Conservation (phyloP, 139 green algal genomes). For the Chlorella ohadii region DNA sequence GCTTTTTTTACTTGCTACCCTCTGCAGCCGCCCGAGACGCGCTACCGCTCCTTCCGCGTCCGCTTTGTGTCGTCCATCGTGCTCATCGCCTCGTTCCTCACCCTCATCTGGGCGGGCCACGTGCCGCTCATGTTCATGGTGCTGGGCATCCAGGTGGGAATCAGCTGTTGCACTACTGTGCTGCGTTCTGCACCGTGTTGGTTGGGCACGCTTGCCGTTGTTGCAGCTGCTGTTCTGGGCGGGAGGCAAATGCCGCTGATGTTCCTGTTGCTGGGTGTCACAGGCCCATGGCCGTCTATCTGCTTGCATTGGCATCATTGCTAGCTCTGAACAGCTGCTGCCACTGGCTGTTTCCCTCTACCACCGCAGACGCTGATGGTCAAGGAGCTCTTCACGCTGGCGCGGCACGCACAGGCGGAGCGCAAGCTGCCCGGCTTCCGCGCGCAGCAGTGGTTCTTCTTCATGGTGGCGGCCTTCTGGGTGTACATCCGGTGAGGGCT, state of each 20-base stretch:
- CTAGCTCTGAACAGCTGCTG: too few species aligned
- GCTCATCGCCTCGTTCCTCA: slow-evolving; percentile 79
- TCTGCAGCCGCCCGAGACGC: not conserved
- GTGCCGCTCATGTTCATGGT: slow-evolving; percentile 88
- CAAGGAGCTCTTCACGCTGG: slow-evolving; percentile 85
- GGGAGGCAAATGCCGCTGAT: too few species aligned
- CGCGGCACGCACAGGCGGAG: slow-evolving; percentile 69
- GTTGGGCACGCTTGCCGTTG: not conserved
- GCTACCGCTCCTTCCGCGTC: slow-evolving; percentile 67
- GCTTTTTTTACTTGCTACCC: too few species aligned
- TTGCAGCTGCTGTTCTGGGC: too few species aligned
- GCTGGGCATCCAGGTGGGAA: slow-evolving; percentile 77
- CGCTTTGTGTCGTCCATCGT: slow-evolving; percentile 78
- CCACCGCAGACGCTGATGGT: slow-evolving; percentile 74
- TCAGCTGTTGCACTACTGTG: too few species aligned
- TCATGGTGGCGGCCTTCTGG: slow-evolving; percentile 89
- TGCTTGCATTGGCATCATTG: too few species aligned
- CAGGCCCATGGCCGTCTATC: not conserved
- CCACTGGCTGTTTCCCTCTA: not conserved
- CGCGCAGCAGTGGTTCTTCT: slow-evolving; percentile 94
- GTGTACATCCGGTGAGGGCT: slow-evolving; percentile 89
- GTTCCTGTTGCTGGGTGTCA: too few species aligned
- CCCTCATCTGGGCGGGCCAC: slow-evolving; percentile 81
- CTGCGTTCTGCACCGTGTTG: too few species aligned
- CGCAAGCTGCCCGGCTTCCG: slow-evolving; percentile 70